A percentile compares a stretch with the other conserved stretches of the same genome.
These are phyloP conservation scores for Boletus eberwhitei DNA, from an alignment of 768 basidiomycete genomes.

Conservation along the genomic window DNA sequence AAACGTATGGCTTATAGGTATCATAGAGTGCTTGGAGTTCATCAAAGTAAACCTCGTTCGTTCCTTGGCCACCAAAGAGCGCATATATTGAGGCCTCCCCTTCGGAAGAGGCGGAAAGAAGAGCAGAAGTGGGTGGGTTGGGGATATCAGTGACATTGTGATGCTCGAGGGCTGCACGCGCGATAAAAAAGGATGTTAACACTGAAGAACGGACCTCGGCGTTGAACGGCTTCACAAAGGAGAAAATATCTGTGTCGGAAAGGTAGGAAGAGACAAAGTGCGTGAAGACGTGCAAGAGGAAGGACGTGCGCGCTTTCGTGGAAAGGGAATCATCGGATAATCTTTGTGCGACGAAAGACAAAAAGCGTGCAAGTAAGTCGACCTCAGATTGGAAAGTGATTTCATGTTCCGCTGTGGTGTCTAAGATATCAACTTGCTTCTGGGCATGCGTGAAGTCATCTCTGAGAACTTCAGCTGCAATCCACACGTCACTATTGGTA, in stretches of 20 bases:
- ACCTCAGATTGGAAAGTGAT: conserved; percentile 61
- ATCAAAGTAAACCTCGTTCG: conserved; percentile 97
- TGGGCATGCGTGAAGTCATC: conserved; percentile 80
- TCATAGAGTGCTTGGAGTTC: conserved; percentile 91
- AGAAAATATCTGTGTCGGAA: conserved; percentile 71
- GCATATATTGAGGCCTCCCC: conserved; percentile 80
- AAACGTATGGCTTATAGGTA: conserved; percentile 85
- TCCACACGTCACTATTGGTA: conserved; percentile 81
- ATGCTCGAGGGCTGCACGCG: conserved; percentile 65
- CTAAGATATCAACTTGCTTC: conserved; percentile 53
- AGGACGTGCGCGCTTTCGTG: conserved; percentile 49
- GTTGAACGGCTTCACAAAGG: conserved; percentile 71
- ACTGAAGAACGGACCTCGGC: conserved; percentile 73
- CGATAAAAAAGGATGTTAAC: conserved; percentile 74
- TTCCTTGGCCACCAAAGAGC: conserved; percentile 96
- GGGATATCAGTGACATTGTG: conserved; percentile 55
- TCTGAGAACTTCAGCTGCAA: conserved; percentile 84
- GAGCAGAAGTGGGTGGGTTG: conserved; percentile 58
- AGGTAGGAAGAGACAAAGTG: conserved; percentile 80
- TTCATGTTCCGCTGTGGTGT: conserved; percentile 50
- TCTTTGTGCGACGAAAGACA: conserved; percentile 69
- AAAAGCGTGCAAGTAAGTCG: conserved; percentile 80
- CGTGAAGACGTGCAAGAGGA: conserved; percentile 73
- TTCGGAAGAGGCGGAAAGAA: conserved; percentile 59
- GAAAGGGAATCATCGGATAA: conserved; percentile 54